Evolutionary conservation across 2,329 filamentous ascomycete species (phyloP).

Genomic region (Didymella lethalis): DNA sequence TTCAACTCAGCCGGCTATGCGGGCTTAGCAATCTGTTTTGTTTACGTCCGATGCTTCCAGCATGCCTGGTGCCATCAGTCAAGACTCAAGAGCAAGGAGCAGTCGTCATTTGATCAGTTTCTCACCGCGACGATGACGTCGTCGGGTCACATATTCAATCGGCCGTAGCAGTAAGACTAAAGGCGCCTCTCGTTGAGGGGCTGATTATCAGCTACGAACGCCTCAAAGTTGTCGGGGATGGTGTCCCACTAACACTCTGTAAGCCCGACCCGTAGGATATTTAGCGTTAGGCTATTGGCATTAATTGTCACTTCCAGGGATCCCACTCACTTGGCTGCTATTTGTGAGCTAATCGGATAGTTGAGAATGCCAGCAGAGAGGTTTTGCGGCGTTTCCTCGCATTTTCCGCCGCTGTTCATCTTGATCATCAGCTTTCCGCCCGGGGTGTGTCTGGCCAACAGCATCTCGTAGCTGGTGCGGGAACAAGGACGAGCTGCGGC

Average conservation of each 20-base stretch:
- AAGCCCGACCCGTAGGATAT: conserved; percentile 37
- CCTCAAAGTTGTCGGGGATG: conserved; percentile 31
- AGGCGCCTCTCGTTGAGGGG: conserved; percentile 37
- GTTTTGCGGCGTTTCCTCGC: conserved; percentile 36
- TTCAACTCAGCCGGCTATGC: conserved; percentile 29
- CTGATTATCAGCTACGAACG: conserved; percentile 36
- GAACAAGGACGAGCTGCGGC: conserved; percentile 26
- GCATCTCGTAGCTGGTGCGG: conserved; percentile 26
- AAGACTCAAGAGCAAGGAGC: background rate
- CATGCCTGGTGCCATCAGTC: conserved; percentile 2
- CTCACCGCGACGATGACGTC: conserved; percentile 17
- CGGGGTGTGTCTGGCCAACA: conserved; percentile 37
- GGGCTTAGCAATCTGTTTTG: conserved; percentile 4
- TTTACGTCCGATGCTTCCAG: conserved; percentile 11
- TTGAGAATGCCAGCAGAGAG: conserved; percentile 27
- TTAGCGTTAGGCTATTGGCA: conserved; percentile 44
- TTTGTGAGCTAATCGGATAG: conserved; percentile 33
- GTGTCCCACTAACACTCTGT: conserved; percentile 35
- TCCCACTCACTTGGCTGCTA: conserved; percentile 34
- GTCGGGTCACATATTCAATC: conserved; percentile 32
- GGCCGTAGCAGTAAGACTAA: conserved; percentile 29
- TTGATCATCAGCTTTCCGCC: conserved; percentile 35
- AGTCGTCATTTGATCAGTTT: conserved; percentile 12
- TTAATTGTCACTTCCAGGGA: conserved; percentile 24
- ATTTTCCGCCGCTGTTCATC: conserved; percentile 37